Evolutionary conservation across 148 eudicot species (phyloP), one percentile per base, ranked within the genome.

Genomic region (Chenopodium suecicum): DNA sequence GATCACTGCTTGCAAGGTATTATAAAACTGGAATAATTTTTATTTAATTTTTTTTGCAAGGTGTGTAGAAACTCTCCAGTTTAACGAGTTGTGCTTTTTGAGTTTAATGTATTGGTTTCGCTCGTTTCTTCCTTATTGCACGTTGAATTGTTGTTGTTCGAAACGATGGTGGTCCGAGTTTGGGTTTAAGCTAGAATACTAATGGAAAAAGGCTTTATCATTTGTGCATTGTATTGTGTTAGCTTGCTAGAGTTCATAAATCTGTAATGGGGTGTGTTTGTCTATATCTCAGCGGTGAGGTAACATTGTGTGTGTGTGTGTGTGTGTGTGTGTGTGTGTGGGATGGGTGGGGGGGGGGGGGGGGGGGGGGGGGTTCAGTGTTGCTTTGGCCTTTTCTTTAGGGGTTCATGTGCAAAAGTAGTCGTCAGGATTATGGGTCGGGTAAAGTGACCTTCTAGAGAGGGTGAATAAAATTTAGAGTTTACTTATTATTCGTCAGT

Each of bases 1-100:
- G 65, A 32, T 80, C 63, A 67, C 56, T 62, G 80, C 73, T 75
- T 80, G 83, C 79, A 80, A 80, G 86, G 86, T 84, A 75, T 76
- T 31, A 8, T 22, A 31, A 66, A 20, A 58, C 14, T 12, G 32
- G 32, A 31, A 31, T 13, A 25, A 63, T 47, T 76, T 44, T 78
- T 32, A 31, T 29, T 76, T 54, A 47, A 3, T 3, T 27, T 56
- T 4, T 62, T 22, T 62, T 58, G 20, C 7, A 19, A 12, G 66
- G 23, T 58, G 65, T 62, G 66, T 62, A 25, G 27, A 62, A n/a
- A 62, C n/a, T 62, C 25, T 62, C 7, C 66, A 0, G 25, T 20
- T 62, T 62, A 1, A 62, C 11, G 48, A 29, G 12, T 65, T 71
- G 56, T 32, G 27, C 29, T 10, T n/a, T n/a, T 44, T 66, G 34